Evolutionary conservation across 164 flowering plant species (phyloP).

Genomic region (Amborella trichopoda): DNA sequence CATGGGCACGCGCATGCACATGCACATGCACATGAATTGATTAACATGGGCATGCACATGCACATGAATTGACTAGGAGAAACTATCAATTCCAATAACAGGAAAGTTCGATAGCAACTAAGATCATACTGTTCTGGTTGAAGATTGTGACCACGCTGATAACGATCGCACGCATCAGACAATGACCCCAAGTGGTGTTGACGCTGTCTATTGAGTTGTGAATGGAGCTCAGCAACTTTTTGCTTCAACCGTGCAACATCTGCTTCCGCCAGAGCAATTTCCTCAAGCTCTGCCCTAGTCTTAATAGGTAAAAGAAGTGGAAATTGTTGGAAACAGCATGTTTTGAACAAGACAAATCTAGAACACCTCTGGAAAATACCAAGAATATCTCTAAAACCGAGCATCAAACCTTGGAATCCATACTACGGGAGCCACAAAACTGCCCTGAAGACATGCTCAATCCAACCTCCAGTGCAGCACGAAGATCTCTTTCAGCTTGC

Average conservation of each 20-base stretch:
- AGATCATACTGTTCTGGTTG: constrained; percentile 60
- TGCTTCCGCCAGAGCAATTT: constrained; percentile 97
- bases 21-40: too few species aligned
- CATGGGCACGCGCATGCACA: too few species aligned
- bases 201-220: constrained; percentile 91
- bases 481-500: constrained; percentile 95
- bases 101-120: neutral
- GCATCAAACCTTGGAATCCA: constrained; percentile 86
- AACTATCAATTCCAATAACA: neutral
- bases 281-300: constrained; percentile 99
- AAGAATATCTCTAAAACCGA: neutral
- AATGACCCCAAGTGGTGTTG: constrained; percentile 85
- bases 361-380: too few species aligned
- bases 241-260: constrained; percentile 97
- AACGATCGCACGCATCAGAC: constrained; percentile 64
- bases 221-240: constrained; percentile 95
- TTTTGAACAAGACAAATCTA: too few species aligned
- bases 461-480: constrained; percentile 96
- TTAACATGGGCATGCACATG: too few species aligned
- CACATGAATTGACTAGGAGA: too few species aligned
- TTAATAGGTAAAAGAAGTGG: constrained; percentile 24
- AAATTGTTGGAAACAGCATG: too few species aligned
- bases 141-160: constrained; percentile 49
- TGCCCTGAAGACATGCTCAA: constrained; percentile 93
- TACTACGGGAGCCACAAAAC: constrained; percentile 56